phyloP scores from a whole-genome alignment of 768 basidiomycete species.

The Pleurotus djamor region DNA sequence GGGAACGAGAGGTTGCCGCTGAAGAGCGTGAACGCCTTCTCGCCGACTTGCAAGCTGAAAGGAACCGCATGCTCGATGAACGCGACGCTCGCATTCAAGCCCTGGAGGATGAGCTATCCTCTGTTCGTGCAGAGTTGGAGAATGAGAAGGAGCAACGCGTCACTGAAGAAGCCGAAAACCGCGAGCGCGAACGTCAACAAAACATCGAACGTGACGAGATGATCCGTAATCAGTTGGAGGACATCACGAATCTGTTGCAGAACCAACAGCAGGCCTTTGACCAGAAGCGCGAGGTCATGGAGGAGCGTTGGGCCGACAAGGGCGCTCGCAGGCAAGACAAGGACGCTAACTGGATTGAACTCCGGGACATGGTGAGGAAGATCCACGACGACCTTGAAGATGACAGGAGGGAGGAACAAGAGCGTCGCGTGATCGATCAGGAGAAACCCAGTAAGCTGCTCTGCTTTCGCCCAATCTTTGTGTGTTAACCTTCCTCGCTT shows the following conservation, averaged over 20 bases:
- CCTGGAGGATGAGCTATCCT: constrained; percentile 62
- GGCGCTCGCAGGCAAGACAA: constrained; percentile 54
- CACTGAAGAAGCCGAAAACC: constrained; percentile 59
- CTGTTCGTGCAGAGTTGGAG: constrained; percentile 57
- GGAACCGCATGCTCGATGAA: constrained; percentile 42
- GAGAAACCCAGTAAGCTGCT: constrained; percentile 50
- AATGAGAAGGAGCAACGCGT: constrained; percentile 56
- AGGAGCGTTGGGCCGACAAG: constrained; percentile 66
- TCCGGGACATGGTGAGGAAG: constrained; percentile 60
- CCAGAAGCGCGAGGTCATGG: constrained; percentile 57
- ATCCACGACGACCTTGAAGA: constrained; percentile 55
- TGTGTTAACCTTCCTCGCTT: background rate
- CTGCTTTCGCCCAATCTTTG: background rate
- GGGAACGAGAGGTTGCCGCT: constrained; percentile 50
- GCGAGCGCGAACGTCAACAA: constrained; percentile 59
- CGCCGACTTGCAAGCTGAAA: constrained; percentile 48
- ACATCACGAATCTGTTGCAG: constrained; percentile 73
- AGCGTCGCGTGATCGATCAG: constrained; percentile 49
- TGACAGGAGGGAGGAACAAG: constrained; percentile 49
- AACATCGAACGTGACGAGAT: constrained; percentile 58
- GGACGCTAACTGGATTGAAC: constrained; percentile 50
- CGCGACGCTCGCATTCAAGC: constrained; percentile 53
- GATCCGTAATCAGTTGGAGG: constrained; percentile 57
- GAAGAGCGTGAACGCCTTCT: constrained; percentile 53
- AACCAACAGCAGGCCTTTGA: constrained; percentile 61